Conservation (phyloP, 257 asterid genomes). For the Jasminum sambac region DNA sequence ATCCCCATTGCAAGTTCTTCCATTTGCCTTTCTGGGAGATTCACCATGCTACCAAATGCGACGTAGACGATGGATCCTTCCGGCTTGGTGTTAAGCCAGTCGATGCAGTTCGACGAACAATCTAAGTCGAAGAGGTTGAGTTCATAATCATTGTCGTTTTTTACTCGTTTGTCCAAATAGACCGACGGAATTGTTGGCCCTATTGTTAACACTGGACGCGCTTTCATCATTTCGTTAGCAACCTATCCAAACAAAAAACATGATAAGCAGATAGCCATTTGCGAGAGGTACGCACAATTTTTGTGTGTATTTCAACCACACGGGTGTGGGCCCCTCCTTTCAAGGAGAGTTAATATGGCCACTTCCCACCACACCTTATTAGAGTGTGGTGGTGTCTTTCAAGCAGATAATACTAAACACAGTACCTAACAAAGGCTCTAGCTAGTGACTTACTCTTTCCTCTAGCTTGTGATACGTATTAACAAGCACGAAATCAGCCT, state of each 20-base stretch:
- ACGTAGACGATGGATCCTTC: slow-evolving; percentile 57
- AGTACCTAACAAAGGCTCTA: too few relatives aligned
- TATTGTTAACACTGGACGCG: slow-evolving; percentile 45
- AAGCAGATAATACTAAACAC: too few relatives aligned
- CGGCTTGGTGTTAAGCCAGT: slow-evolving; percentile 63
- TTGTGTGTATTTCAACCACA: too few relatives aligned
- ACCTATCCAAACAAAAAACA: slow-evolving; percentile 32
- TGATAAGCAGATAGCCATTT: too few relatives aligned
- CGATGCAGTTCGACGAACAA: slow-evolving; percentile 25
- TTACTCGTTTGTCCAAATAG: slow-evolving; percentile 55
- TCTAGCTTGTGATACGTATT: slow-evolving; percentile 70
- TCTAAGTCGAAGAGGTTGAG: slow-evolving; percentile 50
- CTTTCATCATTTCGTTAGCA: slow-evolving; percentile 49
- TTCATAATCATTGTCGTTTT: slow-evolving; percentile 47
- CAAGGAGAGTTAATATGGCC: too few relatives aligned
- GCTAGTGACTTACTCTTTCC: slow-evolving; percentile 35
- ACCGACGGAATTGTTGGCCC: slow-evolving; percentile 80
- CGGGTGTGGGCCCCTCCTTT: too few relatives aligned
- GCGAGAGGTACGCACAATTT: too few relatives aligned
- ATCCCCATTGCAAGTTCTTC: slow-evolving; percentile 62
- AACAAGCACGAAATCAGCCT: slow-evolving; percentile 72
- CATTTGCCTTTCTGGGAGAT: slow-evolving; percentile 44
- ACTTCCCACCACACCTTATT: too few relatives aligned
- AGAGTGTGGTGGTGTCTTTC: too few relatives aligned
- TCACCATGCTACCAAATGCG: slow-evolving; percentile 83